Conservation (phyloP, 805 yeast species). For the Priceomyces carsonii region DNA sequence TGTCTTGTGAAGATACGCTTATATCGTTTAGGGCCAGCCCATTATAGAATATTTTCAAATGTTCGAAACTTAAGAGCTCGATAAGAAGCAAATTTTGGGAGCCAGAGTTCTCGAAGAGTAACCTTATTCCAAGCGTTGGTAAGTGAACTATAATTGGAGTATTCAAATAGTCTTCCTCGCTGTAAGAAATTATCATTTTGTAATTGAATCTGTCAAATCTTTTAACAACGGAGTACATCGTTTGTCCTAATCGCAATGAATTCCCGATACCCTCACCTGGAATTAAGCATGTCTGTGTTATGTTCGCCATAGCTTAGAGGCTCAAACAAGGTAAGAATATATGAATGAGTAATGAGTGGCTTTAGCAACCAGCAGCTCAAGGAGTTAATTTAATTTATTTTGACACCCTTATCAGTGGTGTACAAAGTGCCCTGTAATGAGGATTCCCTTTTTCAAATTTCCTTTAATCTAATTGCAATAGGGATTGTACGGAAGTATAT, state of each 20-base stretch:
- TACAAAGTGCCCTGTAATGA: too few species aligned
- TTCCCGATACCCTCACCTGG: slow-evolving; percentile 42
- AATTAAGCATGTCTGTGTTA: slow-evolving; percentile 15
- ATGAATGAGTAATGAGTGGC: too few species aligned
- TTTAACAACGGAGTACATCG: slow-evolving; percentile 28
- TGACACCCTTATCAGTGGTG: too few species aligned
- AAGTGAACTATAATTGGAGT: slow-evolving; percentile 33
- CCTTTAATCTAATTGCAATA: too few species aligned
- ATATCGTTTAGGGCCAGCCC: slow-evolving; percentile 31
- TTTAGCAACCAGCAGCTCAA: too few species aligned
- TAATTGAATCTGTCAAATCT: slow-evolving; percentile 26
- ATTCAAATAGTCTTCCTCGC: slow-evolving; percentile 26
- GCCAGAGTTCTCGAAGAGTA: slow-evolving; percentile 27
- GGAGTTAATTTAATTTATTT: too few species aligned
- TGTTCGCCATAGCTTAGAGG: too few species aligned
- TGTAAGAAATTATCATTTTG: slow-evolving; percentile 29
- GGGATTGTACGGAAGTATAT: too few species aligned
- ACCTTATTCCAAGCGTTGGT: slow-evolving; percentile 24
- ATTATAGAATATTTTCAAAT: slow-evolving; percentile 29
- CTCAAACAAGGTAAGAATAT: too few species aligned
- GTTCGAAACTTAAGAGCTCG: slow-evolving; percentile 25
- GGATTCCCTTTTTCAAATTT: too few species aligned
- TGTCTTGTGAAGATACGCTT: too few species aligned
- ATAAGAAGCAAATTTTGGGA: slow-evolving; percentile 29
- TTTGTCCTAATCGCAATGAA: slow-evolving; percentile 26